Conservation (phyloP, 495 filamentous ascomycete genomes). For the Xylaria scruposa region DNA sequence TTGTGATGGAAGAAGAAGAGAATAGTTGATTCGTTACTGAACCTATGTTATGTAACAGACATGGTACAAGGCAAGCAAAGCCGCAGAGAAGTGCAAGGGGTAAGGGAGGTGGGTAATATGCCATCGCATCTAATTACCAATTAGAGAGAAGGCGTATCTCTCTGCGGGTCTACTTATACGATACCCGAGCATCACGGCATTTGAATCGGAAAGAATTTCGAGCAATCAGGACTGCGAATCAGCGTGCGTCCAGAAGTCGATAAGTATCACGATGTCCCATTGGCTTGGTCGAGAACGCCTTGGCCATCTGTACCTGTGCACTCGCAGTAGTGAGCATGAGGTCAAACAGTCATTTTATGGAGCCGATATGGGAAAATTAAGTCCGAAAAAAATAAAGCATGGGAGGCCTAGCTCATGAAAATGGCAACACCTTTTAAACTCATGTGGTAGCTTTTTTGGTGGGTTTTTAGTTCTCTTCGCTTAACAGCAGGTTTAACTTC, state of each 20-base stretch:
- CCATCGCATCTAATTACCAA: constrained; percentile 14
- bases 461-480: constrained; percentile 1
- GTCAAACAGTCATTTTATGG: constrained; percentile 2
- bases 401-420: neutral
- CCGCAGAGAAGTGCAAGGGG: constrained; percentile 8
- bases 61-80: neutral
- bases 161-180: constrained; percentile 5
- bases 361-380: constrained; percentile 1
- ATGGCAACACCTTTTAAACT: neutral
- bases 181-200: constrained; percentile 12
- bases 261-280: constrained; percentile 3
- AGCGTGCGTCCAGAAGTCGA: constrained; percentile 14
- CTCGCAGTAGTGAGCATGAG: constrained; percentile 22
- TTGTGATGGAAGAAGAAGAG: neutral
- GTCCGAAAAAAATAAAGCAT: neutral
- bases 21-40: neutral
- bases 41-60: neutral
- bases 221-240: constrained; percentile 10
- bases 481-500: constrained; percentile 13
- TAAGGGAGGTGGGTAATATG: neutral
- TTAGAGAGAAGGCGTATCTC: constrained; percentile 10
- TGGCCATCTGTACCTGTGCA: constrained; percentile 8
- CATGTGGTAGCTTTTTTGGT: neutral
- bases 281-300: constrained; percentile 15
- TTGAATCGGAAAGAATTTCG: constrained; percentile 23